These are phyloP conservation scores for Leccinum griseonigrum DNA, from an alignment of 1,284 basidiomycete genomes.

Conservation along the genomic window DNA sequence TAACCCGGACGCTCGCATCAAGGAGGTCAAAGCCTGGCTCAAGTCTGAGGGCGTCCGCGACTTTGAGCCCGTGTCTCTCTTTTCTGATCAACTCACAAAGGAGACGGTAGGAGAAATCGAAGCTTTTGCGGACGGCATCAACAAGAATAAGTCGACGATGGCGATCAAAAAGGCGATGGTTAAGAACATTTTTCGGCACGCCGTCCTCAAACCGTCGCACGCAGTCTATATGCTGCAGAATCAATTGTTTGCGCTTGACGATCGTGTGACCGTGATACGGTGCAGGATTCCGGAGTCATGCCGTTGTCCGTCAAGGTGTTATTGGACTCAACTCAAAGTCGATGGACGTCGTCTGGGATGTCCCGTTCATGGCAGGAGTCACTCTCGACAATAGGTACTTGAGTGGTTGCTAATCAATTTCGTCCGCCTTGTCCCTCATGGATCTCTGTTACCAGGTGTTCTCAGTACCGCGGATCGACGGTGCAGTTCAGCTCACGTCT, in stretches of 20 bases:
- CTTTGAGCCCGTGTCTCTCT: slow-evolving; percentile 90
- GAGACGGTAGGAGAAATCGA: slow-evolving; percentile 83
- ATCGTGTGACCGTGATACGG: slow-evolving; percentile 84
- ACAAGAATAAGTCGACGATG: slow-evolving; percentile 53
- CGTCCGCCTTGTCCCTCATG: neutral
- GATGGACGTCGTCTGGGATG: slow-evolving; percentile 96
- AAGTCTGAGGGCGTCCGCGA: slow-evolving; percentile 84
- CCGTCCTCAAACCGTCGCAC: slow-evolving; percentile 91
- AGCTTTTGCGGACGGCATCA: slow-evolving; percentile 67
- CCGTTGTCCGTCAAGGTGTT: slow-evolving; percentile 89
- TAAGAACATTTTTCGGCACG: slow-evolving; percentile 90
- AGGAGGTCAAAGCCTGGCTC: slow-evolving; percentile 84
- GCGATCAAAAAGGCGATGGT: slow-evolving; percentile 88
- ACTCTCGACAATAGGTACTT: slow-evolving; percentile 81
- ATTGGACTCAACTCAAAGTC: slow-evolving; percentile 83
- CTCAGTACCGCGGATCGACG: slow-evolving; percentile 84
- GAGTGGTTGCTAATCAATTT: neutral
- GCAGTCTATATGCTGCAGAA: slow-evolving; percentile 87
- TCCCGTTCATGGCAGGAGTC: slow-evolving; percentile 90
- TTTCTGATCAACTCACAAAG: slow-evolving; percentile 93
- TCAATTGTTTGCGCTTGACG: slow-evolving; percentile 88
- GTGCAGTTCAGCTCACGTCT: slow-evolving; percentile 84
- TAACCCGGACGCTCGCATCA: slow-evolving; percentile 71
- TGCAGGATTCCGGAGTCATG: slow-evolving; percentile 90
- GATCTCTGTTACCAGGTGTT: slow-evolving; percentile 58